These are phyloP conservation scores for Seiridium unicorne DNA, from an alignment of 2,329 filamentous ascomycete species.

Conservation along the genomic window DNA sequence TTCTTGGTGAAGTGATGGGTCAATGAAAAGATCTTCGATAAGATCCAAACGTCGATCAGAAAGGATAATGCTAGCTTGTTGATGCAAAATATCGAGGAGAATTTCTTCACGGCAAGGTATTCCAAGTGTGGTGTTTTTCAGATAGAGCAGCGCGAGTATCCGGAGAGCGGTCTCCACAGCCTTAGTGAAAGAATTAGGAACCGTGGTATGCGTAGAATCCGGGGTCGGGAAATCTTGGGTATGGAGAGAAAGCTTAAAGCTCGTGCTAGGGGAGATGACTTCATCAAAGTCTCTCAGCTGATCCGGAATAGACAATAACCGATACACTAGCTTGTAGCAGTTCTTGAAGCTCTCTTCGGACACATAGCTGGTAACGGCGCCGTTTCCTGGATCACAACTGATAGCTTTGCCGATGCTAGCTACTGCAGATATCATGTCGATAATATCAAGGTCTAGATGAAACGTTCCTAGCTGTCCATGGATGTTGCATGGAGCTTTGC, in stretches of 20 bases:
- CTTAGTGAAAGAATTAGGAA: not conserved
- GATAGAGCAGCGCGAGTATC: constrained; percentile 8
- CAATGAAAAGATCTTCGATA: not conserved
- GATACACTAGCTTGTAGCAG: constrained; percentile 10
- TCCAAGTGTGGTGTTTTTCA: constrained; percentile 13
- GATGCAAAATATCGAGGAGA: constrained; percentile 1
- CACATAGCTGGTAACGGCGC: not conserved
- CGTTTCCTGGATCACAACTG: no score
- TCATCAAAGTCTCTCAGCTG: constrained; percentile 6
- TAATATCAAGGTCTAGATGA: no score
- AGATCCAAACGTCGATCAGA: not conserved
- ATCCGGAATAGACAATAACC: constrained; percentile 7
- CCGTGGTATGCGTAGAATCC: not conserved
- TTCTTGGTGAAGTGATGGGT: constrained; percentile 6
- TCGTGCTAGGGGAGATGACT: not conserved
- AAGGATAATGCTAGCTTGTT: not conserved
- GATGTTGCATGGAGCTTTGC: no score
- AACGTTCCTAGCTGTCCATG: no score
- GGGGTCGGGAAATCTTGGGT: not conserved
- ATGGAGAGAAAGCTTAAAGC: not conserved
- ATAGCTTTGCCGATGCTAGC: no score
- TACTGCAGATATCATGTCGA: no score
- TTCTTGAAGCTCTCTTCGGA: constrained; percentile 9
- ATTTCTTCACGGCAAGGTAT: constrained; percentile 8
- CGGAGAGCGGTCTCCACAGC: constrained; percentile 9